Base-by-base conservation (phyloP, 495 filamentous ascomycete genomes). In the Penicillium canariense region DNA sequence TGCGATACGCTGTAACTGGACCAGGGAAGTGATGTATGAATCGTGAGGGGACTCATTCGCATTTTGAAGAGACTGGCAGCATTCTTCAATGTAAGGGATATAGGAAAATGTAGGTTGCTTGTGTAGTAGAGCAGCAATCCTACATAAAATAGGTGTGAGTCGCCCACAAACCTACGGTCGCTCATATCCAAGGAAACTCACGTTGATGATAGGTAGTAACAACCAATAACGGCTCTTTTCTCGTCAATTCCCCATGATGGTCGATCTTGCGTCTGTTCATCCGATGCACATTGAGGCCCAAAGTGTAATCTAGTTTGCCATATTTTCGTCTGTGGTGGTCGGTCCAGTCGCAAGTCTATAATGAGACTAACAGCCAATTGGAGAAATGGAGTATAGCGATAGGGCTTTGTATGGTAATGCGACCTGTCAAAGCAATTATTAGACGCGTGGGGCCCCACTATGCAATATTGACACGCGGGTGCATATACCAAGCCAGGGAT, bases 261-360 rank as follows among this genome's bases (percentile, higher is more conserved):
- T 32, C 58, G 65, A 20, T 20, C 42, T 17, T n/a, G 11, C 9
- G 22, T 39, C 14, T 39, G 39, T 10, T 61, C 47, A 20, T 60
- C 26, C 8, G 42, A 22, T 2, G 26, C 18, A 18, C 36, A 15
- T 25, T 53, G 31, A 6, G 43, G 15, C 12, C 28, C 39, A 22
- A 67, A 68, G 9, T 32, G 26, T 8, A 67, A 20, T 11, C 27
- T 39, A 2, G 53, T 68, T 34, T 67, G 65, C 58, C 53, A 60
- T 20, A 48, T 59, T 34, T 60, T 59, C n/a, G 59, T 49, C 9
- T 64, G 59, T 25, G 67, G 68, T 28, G 63, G 58, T 46, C 62
- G 65, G 27, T 71, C 74, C 14, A 81, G 57, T 1, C 75, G 75
- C 3, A 81, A 56, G 40, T 81, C 78, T 15, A 73, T 68, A 9